Base-by-base conservation (phyloP, 1,284 basidiomycete genomes). In the Ceratobasidium theobromae region DNA sequence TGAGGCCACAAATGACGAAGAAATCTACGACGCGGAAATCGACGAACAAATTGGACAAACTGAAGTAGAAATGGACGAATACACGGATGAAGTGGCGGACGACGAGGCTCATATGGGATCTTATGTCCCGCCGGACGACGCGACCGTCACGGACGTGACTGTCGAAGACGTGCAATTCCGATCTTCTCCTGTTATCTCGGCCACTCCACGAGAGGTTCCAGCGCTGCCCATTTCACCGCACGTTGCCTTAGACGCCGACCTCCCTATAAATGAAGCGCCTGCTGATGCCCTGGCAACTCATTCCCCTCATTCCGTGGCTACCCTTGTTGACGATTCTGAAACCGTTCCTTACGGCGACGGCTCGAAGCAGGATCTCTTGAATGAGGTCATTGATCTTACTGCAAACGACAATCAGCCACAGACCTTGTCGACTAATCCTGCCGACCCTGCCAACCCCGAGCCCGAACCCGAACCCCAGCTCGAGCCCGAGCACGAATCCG, bases 1-100 rank as follows among this genome's bases (percentile, higher is more conserved):
- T n/a, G 35, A 48, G n/a, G 48, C 49, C 3, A n/a, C 35, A 40
- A 45, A 52, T n/a, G 49, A 40, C 14, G 60, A 52, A 41, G 60
- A 53, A 35, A 64, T 64, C 35, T 64, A 64, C 28, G 60, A 64
- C 21, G 60, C 49, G 38, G 60, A 64, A 38, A 52, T 53, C 28
- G 49, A 64, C 40, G 60, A 64, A 28, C 60, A 52, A 16, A 28
- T 38, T 45, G 60, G 35, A 14, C 60, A 64, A 6, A 51, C 57
- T 23, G 57, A 62, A 23, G 46, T 62, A 5, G 57, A 62, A 25
- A 62, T 62, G 57, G 57, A 49, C 23, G 57, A 62, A 16, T 62
- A 62, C 23, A 41, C 46, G 41, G 60, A 64, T 52, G 45, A 64
- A 32, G 46, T 64, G 9, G 60, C n/a, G 16, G 49, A 64, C 18